Base-by-base conservation (phyloP, 2,329 filamentous ascomycete genomes). In the Camptophora hylomeconis region DNA sequence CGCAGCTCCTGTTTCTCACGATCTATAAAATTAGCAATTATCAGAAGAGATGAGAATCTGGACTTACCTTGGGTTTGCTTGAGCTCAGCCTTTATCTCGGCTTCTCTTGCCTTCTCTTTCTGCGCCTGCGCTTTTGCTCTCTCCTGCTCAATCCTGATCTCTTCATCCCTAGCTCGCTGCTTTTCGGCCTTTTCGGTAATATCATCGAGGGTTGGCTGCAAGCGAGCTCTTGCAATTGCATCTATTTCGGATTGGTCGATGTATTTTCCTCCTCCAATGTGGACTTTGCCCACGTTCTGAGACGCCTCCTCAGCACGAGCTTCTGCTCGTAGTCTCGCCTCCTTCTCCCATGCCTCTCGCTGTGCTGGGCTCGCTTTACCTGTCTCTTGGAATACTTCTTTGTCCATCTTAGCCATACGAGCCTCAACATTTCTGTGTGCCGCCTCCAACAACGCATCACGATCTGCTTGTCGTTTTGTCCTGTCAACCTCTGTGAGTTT, bases 401-500 rank as follows among this genome's bases (percentile, higher is more conserved):
- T 73, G 36, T 95, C 87, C 63, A 94, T 84, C 21, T 68, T 70
- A 36, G 80, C 72, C 41, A 94, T 68, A 22, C 71, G 72, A 12
- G 75, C 74, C 40, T 76, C 73, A n/a, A 94, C 87, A 41, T 92
- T 92, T 24, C 79, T 74, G 47, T 86, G 80, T 2, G 87, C 87
- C 3, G 75, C 74, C 7, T 78, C 78, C 39, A 93, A 61, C 1
- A 95, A 60, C 2, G 69, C 64, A 31, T 80, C 77, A 8, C 82
- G 76, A 43, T 93, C 86, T 23, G 70, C 66, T 34, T 76, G 65
- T 22, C 80, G 69, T 54, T 87, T 87, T 45, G 76, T 71, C 31
- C 68, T 65, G 44, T 89, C 80, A 1, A 83, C 69, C 38, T 76
- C 64, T 2, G 69, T 69, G 7, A 84, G 43, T 34, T 71, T 72